Base-by-base conservation (phyloP, 768 basidiomycete species). In the Suillus sp. region DNA sequence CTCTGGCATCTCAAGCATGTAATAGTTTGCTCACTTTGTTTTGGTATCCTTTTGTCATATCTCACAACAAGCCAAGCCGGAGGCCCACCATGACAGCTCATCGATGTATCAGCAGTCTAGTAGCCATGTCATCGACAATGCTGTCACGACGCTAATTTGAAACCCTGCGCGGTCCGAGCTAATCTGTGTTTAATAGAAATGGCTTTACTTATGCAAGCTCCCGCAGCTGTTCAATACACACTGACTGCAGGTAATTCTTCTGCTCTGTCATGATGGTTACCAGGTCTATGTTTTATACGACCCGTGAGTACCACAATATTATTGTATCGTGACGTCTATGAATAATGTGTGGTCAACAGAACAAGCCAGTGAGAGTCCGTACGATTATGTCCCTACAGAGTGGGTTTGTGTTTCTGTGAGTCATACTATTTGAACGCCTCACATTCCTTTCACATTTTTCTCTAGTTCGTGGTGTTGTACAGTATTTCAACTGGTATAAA, bases 381-480 rank as follows among this genome's bases (percentile, higher is more conserved):
- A 82, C 67, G 66, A 76, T 60, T 83, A 83, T 65, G 61, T 78
- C 13, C 81, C 82, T 1, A 79, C 80, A 0, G 60, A 72, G 63
- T 72, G 72, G 38, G 71, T 81, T 5, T 77, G 78, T 55, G 67
- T 75, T 37, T 63, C 75, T 38, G 63, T 64, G 25, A 63, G 63
- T 51, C 38, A 40, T 27, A 8, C 16, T n/a, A 9, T 37, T n/a
- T 61, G 13, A 18, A 61, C 9, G 3, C 27, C 20, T 61, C 30
- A 37, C n/a, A 34, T 32, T 10, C 14, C 34, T 22, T 25, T 61
- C 38, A 54, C 2, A 38, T 20, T 27, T 38, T 62, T 1, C 20
- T 10, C 32, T 30, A 64, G 40, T 81, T 80, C 62, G 65, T 84
- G 22, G 72, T 68, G 10, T 73, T 81, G 0, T 85, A 80, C 62